phyloP scores from a whole-genome alignment of 1,284 basidiomycete species.

The Apiotrichum laibachii region DNA sequence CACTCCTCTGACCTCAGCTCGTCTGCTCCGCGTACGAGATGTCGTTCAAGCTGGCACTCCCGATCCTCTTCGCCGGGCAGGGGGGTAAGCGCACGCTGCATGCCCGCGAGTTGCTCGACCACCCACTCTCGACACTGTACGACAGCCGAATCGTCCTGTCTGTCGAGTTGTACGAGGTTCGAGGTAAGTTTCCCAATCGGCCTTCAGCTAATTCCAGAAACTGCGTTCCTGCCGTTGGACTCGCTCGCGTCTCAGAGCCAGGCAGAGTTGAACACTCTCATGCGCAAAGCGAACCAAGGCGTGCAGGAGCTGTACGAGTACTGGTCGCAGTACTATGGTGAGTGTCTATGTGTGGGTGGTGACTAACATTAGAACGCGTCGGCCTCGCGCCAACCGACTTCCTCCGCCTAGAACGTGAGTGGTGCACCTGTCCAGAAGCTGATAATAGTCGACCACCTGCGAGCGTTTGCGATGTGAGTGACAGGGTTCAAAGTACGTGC shows the following conservation, averaged over 20 bases:
- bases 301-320: slow-evolving; percentile 20
- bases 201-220: background rate
- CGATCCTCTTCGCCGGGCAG: slow-evolving; percentile 10
- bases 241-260: slow-evolving; percentile 11
- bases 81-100: slow-evolving; percentile 16
- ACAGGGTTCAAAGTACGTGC: background rate
- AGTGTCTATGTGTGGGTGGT: background rate
- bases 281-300: slow-evolving; percentile 23
- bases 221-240: slow-evolving; percentile 13
- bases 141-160: slow-evolving; percentile 30
- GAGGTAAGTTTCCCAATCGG: background rate
- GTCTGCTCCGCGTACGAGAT: slow-evolving; percentile 16
- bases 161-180: slow-evolving; percentile 21
- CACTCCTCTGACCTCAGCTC: background rate
- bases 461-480: slow-evolving; percentile 15
- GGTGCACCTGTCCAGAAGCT: background rate
- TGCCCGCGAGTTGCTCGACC: slow-evolving; percentile 25
- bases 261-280: slow-evolving; percentile 18
- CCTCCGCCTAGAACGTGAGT: slow-evolving; percentile 27
- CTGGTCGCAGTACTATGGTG: slow-evolving; percentile 28
- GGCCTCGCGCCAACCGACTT: slow-evolving; percentile 21
- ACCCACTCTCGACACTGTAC: slow-evolving; percentile 24
- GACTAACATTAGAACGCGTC: background rate
- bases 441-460: slow-evolving; percentile 13
- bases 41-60: slow-evolving; percentile 28